Conservation (phyloP, 2,329 filamentous ascomycete genomes). For the Fusarium continuum region DNA sequence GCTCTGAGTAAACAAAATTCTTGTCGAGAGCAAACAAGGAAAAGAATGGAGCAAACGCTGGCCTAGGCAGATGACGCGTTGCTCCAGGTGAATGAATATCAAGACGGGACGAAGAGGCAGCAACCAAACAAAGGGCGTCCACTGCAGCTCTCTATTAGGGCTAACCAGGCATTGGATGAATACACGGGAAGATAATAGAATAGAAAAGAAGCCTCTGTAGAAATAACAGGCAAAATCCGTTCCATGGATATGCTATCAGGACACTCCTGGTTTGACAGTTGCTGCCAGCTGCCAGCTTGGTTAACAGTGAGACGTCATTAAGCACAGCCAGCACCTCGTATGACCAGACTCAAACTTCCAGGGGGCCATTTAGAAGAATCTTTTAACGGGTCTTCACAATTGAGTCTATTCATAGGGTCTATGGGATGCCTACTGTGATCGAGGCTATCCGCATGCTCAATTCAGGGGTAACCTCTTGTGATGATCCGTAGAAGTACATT, state of each 20-base stretch:
- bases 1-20: background rate
- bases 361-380: accelerated
- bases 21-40: background rate
- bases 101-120: constrained; percentile 5
- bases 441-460: background rate
- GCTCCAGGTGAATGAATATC: background rate
- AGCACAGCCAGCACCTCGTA: background rate
- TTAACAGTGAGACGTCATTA: background rate
- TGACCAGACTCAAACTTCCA: background rate
- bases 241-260: too few species aligned
- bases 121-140: constrained; percentile 8
- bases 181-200: background rate
- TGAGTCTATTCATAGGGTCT: background rate
- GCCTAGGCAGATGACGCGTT: background rate
- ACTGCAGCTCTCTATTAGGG: background rate
- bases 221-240: too few species aligned
- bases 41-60: background rate
- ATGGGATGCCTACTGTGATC: background rate
- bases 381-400: background rate
- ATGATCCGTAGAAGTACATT: background rate
- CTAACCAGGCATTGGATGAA: background rate
- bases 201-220: too few species aligned
- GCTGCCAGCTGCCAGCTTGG: constrained; percentile 4
- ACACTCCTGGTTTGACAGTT: background rate
- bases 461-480: background rate